These are phyloP conservation scores for Leishmania tropica DNA, from an alignment of 208 protist species.

Conservation along the genomic window DNA sequence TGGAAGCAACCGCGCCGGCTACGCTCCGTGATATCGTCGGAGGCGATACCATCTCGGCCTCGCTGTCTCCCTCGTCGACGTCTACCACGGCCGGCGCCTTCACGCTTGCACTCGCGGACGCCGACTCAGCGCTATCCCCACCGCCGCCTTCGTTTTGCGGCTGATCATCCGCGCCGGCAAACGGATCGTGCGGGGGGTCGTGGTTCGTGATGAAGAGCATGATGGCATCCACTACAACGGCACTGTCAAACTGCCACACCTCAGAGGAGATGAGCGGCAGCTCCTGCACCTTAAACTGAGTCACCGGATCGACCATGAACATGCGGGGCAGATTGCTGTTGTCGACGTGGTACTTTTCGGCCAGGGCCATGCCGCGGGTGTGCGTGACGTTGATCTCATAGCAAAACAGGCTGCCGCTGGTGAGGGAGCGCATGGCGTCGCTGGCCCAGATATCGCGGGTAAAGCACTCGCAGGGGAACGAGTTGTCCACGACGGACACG, in stretches of 20 bases:
- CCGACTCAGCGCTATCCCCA: not conserved
- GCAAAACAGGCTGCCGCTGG: slow-evolving; percentile 42
- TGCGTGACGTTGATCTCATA: slow-evolving; percentile 58
- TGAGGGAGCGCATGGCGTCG: slow-evolving; percentile 39
- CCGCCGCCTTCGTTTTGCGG: not conserved
- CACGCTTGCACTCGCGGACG: not conserved
- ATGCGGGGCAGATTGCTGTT: slow-evolving; percentile 39
- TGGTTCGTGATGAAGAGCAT: slow-evolving; percentile 47
- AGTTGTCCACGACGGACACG: slow-evolving; percentile 48
- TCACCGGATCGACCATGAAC: slow-evolving; percentile 78
- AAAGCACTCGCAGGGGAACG: slow-evolving; percentile 66
- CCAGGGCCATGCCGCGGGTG: slow-evolving; percentile 38
- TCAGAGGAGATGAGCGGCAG: slow-evolving; percentile 32
- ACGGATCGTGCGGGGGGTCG: slow-evolving; percentile 37
- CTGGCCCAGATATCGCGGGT: slow-evolving; percentile 74
- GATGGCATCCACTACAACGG: slow-evolving; percentile 42
- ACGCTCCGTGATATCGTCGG: slow-evolving; percentile 10
- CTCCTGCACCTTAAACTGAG: slow-evolving; percentile 44
- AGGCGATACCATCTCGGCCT: slow-evolving; percentile 34
- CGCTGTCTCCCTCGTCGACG: slow-evolving; percentile 30
- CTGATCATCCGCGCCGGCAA: slow-evolving; percentile 9
- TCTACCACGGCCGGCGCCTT: slow-evolving; percentile 16
- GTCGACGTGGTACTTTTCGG: slow-evolving; percentile 48
- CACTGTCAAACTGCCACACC: slow-evolving; percentile 38
- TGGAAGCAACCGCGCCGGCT: not conserved